phyloP scores from a whole-genome alignment of 1,284 basidiomycete genomes.

The Sporisorium exsertum region DNA sequence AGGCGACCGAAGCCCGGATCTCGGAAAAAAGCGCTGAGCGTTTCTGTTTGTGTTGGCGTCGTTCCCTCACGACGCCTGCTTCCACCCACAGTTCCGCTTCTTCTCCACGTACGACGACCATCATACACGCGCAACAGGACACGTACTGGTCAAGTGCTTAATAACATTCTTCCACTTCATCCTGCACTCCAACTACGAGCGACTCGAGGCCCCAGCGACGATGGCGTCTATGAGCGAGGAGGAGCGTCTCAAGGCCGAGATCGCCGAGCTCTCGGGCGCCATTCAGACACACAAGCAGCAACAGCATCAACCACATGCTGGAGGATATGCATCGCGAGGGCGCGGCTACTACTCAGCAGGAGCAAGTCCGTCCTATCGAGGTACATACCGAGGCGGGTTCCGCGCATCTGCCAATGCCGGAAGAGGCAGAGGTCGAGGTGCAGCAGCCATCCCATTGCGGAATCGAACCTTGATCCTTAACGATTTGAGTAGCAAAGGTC shows the following conservation, averaged over 20 bases:
- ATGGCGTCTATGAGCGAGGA: constrained; percentile 47
- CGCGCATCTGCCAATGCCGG: background rate
- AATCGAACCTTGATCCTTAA: constrained; percentile 53
- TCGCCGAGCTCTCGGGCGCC: constrained; percentile 62
- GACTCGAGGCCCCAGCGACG: background rate
- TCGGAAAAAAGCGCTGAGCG: constrained; percentile 9
- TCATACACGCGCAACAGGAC: background rate
- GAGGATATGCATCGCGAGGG: constrained; percentile 15
- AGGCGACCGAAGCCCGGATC: constrained; percentile 20
- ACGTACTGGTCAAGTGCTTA: no score
- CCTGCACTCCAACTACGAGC: no score
- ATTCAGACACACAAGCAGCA: constrained; percentile 55
- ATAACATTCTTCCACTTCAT: no score
- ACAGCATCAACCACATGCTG: constrained; percentile 15
- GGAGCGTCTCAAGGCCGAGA: constrained; percentile 61
- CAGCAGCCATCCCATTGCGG: constrained; percentile 23
- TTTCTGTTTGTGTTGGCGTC: constrained; percentile 10
- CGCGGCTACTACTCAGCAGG: constrained; percentile 17
- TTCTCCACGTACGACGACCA: background rate
- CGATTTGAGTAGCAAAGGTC: constrained; percentile 14
- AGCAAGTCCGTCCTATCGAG: constrained; percentile 18
- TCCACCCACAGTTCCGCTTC: constrained; percentile 5
- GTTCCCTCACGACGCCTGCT: constrained; percentile 3
- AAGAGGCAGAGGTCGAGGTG: constrained; percentile 37
- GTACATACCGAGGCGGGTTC: constrained; percentile 27